These are phyloP conservation scores for Calonectria montana DNA, from an alignment of 2,329 filamentous ascomycete species.

Conservation along the genomic window DNA sequence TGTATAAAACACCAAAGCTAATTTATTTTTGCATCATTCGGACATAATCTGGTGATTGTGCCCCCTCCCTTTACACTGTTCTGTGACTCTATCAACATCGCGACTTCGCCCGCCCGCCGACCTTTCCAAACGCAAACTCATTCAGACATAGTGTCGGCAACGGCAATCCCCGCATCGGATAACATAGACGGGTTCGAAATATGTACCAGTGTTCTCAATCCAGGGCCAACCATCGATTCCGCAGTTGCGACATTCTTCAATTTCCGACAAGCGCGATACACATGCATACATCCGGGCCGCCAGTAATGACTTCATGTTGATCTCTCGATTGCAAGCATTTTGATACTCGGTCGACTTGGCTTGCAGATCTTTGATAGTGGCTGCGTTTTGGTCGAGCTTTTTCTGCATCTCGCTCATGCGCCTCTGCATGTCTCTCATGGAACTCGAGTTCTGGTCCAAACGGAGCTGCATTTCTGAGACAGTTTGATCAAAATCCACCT, in stretches of 20 bases:
- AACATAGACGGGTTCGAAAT: background rate
- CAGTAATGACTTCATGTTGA: background rate
- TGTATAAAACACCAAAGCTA: too few species aligned
- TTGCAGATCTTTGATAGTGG: background rate
- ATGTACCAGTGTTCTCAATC: background rate
- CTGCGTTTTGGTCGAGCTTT: background rate
- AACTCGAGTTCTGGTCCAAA: background rate
- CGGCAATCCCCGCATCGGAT: constrained; percentile 7
- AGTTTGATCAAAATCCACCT: background rate
- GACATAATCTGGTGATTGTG: too few species aligned
- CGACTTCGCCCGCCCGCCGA: background rate
- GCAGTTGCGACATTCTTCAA: constrained; percentile 9
- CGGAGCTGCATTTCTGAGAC: background rate
- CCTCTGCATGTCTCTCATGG: background rate
- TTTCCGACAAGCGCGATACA: background rate
- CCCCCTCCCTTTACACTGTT: background rate
- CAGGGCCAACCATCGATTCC: background rate
- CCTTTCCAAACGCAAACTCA: background rate
- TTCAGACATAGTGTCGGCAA: constrained; percentile 1
- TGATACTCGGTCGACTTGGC: background rate
- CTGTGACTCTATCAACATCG: too few species aligned
- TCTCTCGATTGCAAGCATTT: background rate
- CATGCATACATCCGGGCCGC: background rate
- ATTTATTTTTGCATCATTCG: too few species aligned
- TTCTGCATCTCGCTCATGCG: background rate